phyloP scores from a whole-genome alignment of 2,329 filamentous ascomycete species.

The Phyllosticta capitalensis region DNA sequence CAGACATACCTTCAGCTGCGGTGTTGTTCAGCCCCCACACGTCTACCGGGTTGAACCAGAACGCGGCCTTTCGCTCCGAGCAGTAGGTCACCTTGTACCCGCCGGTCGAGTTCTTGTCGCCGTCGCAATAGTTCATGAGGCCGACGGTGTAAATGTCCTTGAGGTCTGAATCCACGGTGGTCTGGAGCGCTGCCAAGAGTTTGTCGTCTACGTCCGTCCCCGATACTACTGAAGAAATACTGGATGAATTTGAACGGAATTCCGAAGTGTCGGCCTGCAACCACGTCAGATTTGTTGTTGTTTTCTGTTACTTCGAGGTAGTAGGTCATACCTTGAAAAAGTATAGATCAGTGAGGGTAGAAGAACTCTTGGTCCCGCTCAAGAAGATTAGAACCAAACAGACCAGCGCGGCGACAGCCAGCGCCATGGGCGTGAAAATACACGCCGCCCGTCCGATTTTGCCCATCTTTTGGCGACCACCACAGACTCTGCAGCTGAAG shows the following conservation, averaged over 20 bases:
- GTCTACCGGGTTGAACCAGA: slow-evolving; percentile 64
- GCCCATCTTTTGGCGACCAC: slow-evolving; percentile 41
- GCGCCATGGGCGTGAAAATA: slow-evolving; percentile 75
- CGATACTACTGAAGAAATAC: slow-evolving; percentile 20
- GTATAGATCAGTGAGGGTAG: slow-evolving; percentile 42
- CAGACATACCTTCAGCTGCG: slow-evolving; percentile 35
- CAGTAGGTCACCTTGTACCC: slow-evolving; percentile 48
- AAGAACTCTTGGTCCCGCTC: slow-evolving; percentile 43
- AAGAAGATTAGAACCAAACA: slow-evolving; percentile 52
- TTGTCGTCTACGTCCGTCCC: slow-evolving; percentile 24
- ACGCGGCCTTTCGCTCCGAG: slow-evolving; percentile 62
- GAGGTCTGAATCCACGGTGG: slow-evolving; percentile 39
- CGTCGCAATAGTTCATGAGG: slow-evolving; percentile 80
- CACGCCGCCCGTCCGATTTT: slow-evolving; percentile 72
- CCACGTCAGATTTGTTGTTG: slow-evolving; percentile 34
- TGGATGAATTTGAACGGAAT: slow-evolving; percentile 40
- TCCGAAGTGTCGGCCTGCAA: slow-evolving; percentile 24
- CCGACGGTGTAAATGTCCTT: slow-evolving; percentile 70
- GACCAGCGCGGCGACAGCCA: slow-evolving; percentile 69
- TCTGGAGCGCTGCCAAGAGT: slow-evolving; percentile 31
- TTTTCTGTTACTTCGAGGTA: slow-evolving; percentile 28
- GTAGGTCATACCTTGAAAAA: slow-evolving; percentile 44
- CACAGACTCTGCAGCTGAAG: background rate
- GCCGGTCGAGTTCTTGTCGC: slow-evolving; percentile 41
- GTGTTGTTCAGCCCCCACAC: slow-evolving; percentile 53